Evolutionary conservation across 768 basidiomycete species (phyloP).

Genomic region (Kwoniella pini): DNA sequence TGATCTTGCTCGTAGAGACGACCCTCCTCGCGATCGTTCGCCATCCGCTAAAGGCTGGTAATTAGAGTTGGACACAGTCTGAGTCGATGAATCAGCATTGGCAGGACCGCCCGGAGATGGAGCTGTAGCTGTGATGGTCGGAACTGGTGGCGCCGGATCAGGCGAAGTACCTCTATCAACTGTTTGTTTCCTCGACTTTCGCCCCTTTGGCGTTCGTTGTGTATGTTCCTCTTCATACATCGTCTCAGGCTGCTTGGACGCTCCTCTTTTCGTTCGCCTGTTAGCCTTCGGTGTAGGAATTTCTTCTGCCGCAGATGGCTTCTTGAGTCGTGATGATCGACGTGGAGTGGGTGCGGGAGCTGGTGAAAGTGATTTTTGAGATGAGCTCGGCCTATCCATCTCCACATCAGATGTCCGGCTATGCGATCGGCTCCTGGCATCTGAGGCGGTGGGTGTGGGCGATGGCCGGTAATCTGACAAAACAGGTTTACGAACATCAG

Average conservation of each 20-base stretch:
- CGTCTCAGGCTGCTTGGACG: conserved; percentile 18
- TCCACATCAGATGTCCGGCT: conserved; percentile 24
- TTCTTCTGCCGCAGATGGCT: conserved; percentile 15
- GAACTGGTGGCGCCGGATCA: conserved; percentile 22
- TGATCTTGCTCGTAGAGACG: conserved; percentile 36
- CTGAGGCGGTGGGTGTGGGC: conserved; percentile 14
- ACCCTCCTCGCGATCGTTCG: conserved; percentile 21
- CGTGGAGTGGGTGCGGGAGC: conserved; percentile 39
- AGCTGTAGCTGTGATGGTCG: conserved; percentile 47
- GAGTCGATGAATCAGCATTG: neutral
- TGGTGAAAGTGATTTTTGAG: conserved; percentile 8
- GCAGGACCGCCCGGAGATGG: conserved; percentile 33
- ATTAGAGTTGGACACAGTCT: conserved; percentile 10
- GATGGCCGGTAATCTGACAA: conserved; percentile 8
- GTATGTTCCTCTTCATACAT: conserved; percentile 27
- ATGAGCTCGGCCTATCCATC: conserved; percentile 12
- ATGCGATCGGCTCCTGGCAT: conserved; percentile 2
- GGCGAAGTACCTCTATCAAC: conserved; percentile 35
- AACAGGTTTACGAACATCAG: neutral
- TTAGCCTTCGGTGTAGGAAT: conserved; percentile 29
- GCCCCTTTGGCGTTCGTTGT: conserved; percentile 23
- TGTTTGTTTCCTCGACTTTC: conserved; percentile 26
- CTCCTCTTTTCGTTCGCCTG: conserved; percentile 16
- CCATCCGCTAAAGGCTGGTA: conserved; percentile 36
- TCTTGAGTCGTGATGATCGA: conserved; percentile 37